Percentiles rank a stretch among this genome's conserved stretches.
Evolutionary conservation across 2,329 filamentous ascomycete species (phyloP).

Genomic region (Ophiognomonia clavigignenti-juglandacearum): DNA sequence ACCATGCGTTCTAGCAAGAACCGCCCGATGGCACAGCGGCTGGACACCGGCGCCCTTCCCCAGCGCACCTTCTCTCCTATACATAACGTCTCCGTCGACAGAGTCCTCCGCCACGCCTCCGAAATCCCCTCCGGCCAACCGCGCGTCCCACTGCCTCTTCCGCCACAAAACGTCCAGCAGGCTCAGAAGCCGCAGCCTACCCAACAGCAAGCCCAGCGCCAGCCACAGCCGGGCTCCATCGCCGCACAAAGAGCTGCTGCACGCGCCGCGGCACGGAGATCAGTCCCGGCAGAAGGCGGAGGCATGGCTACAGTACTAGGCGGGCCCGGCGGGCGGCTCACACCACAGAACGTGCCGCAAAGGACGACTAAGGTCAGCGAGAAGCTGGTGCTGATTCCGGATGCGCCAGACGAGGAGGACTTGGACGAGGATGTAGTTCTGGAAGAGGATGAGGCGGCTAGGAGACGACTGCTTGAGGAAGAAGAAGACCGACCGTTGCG

Average conservation of each 20-base stretch:
- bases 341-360: conserved; percentile 64
- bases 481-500: conserved; percentile 61
- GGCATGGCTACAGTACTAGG: conserved; percentile 3
- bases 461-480: conserved; percentile 34
- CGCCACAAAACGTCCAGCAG: conserved; percentile 24
- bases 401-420: conserved; percentile 59
- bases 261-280: conserved; percentile 13
- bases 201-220: background rate
- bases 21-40: conserved; percentile 28
- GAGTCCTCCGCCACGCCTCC: conserved; percentile 87
- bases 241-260: conserved; percentile 11
- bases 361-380: conserved; percentile 92
- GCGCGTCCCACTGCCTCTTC: conserved; percentile 62
- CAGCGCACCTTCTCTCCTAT: conserved; percentile 39
- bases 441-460: conserved; percentile 51
- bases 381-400: conserved; percentile 91
- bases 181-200: background rate
- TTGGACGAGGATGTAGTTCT: conserved; percentile 39
- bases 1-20: conserved; percentile 43
- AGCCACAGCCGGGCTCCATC: conserved; percentile 13
- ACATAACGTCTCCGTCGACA: conserved; percentile 86
- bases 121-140: conserved; percentile 95
- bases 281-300: conserved; percentile 19
- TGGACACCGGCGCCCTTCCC: conserved; percentile 14
- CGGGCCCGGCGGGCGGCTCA: conserved; percentile 35